These are phyloP conservation scores for Tagetes erecta DNA, from an alignment of 129 eudicot species.

Conservation along the genomic window DNA sequence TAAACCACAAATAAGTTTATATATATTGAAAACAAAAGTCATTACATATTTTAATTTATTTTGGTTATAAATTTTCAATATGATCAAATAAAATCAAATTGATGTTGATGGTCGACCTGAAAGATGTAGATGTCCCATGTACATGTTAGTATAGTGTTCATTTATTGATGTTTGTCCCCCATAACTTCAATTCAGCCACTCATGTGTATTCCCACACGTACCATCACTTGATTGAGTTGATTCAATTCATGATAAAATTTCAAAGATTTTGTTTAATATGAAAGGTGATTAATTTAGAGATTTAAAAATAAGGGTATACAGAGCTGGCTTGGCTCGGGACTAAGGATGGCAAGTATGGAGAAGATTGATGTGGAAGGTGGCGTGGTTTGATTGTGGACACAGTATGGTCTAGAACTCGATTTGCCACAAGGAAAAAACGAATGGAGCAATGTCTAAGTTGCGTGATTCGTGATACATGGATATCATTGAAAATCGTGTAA, in stretches of 20 bases:
- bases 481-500: too few relatives aligned
- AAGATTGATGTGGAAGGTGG: too few relatives aligned
- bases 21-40: neutral
- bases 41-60: neutral
- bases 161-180: conserved; percentile 1
- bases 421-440: too few relatives aligned
- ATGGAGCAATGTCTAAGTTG: too few relatives aligned
- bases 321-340: too few relatives aligned
- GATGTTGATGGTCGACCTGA: conserved; percentile 5
- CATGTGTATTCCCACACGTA: conserved; percentile 4
- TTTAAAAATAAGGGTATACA: neutral
- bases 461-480: too few relatives aligned
- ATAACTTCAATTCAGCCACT: neutral
- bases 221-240: neutral
- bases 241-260: neutral
- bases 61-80: neutral
- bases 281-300: neutral
- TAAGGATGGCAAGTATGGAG: too few relatives aligned
- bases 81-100: neutral
- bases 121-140: neutral
- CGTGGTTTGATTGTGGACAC: too few relatives aligned
- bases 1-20: neutral
- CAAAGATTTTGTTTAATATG: neutral
- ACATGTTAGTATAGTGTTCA: conserved; percentile 4
- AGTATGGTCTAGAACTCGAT: too few relatives aligned